A percentile compares a stretch with the other conserved stretches of the same genome.
phyloP scores from a whole-genome alignment of 129 eudicot species.

The Artemisia annua region DNA sequence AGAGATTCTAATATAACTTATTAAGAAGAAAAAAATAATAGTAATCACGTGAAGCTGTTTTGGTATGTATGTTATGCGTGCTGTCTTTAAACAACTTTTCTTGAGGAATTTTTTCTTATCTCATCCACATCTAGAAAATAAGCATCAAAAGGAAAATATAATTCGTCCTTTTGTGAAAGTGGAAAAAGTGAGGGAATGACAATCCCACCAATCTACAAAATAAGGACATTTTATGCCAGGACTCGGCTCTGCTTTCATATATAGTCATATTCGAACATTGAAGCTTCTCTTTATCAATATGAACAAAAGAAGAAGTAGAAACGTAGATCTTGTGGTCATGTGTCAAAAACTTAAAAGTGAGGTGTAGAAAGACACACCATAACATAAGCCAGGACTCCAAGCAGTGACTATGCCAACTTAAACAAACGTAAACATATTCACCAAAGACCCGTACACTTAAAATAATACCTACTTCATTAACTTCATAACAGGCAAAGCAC shows the following conservation, averaged over 20 bases:
- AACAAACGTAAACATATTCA: too few species aligned
- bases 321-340: too few species aligned
- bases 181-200: conserved; percentile 8
- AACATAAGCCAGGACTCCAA: neutral
- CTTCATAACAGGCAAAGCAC: conserved; percentile 4
- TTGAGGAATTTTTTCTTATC: neutral
- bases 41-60: conserved; percentile 3
- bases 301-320: too few species aligned
- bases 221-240: neutral
- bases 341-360: neutral
- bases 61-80: neutral
- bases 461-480: conserved; percentile 8
- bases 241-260: conserved; percentile 19
- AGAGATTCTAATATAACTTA: too few species aligned
- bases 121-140: too few species aligned
- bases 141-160: too few species aligned
- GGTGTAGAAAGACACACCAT: neutral
- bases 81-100: too few species aligned
- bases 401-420: neutral
- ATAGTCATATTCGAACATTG: conserved; percentile 1
- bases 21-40: too few species aligned
- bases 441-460: neutral
- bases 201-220: conserved; percentile 16
- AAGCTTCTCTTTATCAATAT: neutral
- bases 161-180: neutral